These are phyloP conservation scores for Suillus lakei DNA, from an alignment of 768 basidiomycete species.

Conservation along the genomic window DNA sequence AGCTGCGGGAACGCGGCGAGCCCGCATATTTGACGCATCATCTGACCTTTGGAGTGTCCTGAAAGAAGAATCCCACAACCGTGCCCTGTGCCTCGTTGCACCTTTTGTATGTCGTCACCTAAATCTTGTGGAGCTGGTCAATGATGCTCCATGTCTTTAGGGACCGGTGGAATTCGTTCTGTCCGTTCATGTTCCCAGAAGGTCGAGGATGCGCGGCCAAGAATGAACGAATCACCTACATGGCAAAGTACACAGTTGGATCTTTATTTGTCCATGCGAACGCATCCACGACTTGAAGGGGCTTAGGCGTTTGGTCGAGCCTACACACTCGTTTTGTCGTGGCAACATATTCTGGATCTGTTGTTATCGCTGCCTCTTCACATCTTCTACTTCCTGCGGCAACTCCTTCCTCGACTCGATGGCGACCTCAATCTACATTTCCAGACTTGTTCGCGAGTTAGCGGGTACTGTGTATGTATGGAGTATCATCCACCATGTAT, in stretches of 20 bases:
- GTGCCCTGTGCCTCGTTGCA: slow-evolving; percentile 41
- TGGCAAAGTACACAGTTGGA: slow-evolving; percentile 50
- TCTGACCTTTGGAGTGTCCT: slow-evolving; percentile 29
- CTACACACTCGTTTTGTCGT: slow-evolving; percentile 46
- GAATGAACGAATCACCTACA: slow-evolving; percentile 36
- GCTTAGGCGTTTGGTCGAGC: slow-evolving; percentile 48
- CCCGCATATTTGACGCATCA: slow-evolving; percentile 41
- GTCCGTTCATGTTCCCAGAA: slow-evolving; percentile 37
- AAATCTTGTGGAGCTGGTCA: slow-evolving; percentile 35
- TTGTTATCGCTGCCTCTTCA: slow-evolving; percentile 49
- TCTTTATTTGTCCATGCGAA: slow-evolving; percentile 45
- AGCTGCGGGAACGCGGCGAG: slow-evolving; percentile 39
- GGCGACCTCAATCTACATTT: slow-evolving; percentile 42
- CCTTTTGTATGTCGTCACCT: slow-evolving; percentile 37
- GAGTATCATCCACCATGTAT: slow-evolving; percentile 53
- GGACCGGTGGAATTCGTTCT: slow-evolving; percentile 40
- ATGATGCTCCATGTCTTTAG: slow-evolving; percentile 42
- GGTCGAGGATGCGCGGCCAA: slow-evolving; percentile 6
- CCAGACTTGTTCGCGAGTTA: slow-evolving; percentile 48
- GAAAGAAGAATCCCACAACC: slow-evolving; percentile 36
- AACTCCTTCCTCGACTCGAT: slow-evolving; percentile 37
- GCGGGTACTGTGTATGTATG: slow-evolving; percentile 31
- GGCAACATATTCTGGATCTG: slow-evolving; percentile 47
- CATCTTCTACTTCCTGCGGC: slow-evolving; percentile 44
- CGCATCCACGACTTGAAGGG: slow-evolving; percentile 36